Evolutionary conservation across 1,284 basidiomycete species (phyloP), one percentile per base, ranked within the genome.

Genomic region (Apiotrichum siamense): DNA sequence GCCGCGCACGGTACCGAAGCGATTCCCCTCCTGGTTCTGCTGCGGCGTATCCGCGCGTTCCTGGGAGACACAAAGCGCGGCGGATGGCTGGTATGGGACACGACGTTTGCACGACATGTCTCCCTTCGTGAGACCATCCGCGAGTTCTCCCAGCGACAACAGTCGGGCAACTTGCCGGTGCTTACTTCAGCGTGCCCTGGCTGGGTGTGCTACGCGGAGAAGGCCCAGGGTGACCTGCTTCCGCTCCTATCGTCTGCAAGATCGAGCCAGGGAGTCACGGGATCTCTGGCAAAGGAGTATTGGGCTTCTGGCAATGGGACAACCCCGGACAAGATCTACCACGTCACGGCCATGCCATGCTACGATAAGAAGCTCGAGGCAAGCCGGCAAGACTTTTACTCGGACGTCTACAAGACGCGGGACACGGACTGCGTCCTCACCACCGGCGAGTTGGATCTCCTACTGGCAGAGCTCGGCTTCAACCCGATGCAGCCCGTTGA

Each of bases 341-440:
- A 99, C 65, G 88, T 97, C 55, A 83, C 90, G 0, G 90, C 97
- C 36, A 98, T 98, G 93, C 93, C 94, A 0, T 99, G 96, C 75
- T 98, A 97, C 73, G 96, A 99, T 79, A 98, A 98, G 77, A 99
- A 99, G 71, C 84, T 99, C 24, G 96, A 99, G 76, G 94, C 96
- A 0, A 93, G 89, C 15, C 81, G 96, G 24, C 80, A 84, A 42
- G 91, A 96, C 68, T 97, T 96, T 69, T 88, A 88, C 70, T 84
- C 85, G 54, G 84, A 84, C 17, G 63, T 80, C 4, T 86, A 86
- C 73, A 78, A 82, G 58, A 89, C 88, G 7, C 80, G 91, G 51
- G 94, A 98, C 58, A 90, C 97, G 37, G 96, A 99, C 75, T 97
- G 92, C 67, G 96, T 98, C 20, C 82, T 98, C 60, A 98, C 96